Evolutionary conservation across 2,329 filamentous ascomycete genomes (phyloP).

Genomic region (Pseudopithomyces chartarum): DNA sequence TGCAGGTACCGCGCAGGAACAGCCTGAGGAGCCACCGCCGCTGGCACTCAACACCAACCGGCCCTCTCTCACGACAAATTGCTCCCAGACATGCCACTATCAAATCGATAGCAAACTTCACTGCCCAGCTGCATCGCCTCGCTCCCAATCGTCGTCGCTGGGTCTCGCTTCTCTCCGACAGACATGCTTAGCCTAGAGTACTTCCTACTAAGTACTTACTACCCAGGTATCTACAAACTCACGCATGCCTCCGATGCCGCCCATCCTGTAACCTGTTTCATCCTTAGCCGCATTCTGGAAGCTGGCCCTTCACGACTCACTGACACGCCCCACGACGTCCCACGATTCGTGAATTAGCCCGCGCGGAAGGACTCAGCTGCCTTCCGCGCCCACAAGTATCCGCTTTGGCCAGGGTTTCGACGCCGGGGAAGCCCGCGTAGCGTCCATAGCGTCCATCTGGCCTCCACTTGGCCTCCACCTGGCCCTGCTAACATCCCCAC

Average conservation of each 20-base stretch:
- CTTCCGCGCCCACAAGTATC: constrained; percentile 27
- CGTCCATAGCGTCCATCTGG: constrained; percentile 41
- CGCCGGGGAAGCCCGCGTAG: constrained; percentile 44
- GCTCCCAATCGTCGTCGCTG: no score
- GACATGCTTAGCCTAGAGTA: no score
- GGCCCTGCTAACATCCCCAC: constrained; percentile 29
- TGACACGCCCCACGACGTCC: constrained; percentile 24
- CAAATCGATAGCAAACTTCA: not conserved
- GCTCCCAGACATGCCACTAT: not conserved
- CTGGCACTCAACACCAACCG: constrained; percentile 18
- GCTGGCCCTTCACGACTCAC: constrained; percentile 29
- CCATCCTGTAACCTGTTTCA: constrained; percentile 13
- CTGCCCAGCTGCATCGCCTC: not conserved
- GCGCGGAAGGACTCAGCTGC: constrained; percentile 24
- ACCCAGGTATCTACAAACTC: no score
- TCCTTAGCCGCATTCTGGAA: constrained; percentile 37
- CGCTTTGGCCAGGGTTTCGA: constrained; percentile 36
- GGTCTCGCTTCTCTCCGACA: not conserved
- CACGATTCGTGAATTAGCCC: constrained; percentile 40
- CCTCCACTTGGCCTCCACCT: constrained; percentile 34
- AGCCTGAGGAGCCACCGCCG: constrained; percentile 16
- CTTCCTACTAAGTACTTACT: no score
- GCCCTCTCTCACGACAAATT: not conserved
- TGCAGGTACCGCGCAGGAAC: constrained; percentile 51
- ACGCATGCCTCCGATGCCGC: constrained; percentile 2